Evolutionary conservation across 192 early-diverging fungal species (phyloP), one percentile per base, ranked within the genome.

Genomic region (Phycomyces blakesleeanus): DNA sequence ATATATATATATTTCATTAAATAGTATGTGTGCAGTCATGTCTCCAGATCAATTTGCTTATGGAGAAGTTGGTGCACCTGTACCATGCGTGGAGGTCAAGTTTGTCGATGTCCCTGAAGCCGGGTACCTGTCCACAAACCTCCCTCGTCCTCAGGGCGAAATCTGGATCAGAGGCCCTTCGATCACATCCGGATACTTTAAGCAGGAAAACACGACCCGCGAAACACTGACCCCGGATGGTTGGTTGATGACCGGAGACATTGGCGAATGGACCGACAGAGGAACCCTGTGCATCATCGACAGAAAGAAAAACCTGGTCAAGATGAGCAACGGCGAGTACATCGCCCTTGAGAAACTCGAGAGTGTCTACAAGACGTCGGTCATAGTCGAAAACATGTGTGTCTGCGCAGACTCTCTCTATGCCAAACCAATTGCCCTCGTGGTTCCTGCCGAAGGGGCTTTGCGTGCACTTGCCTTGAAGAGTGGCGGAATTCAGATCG

Each of bases 271-370:
- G 79, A 79, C 83, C 40, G 74, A 82, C 7, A 84, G 87, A 61
- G 91, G 91, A 5, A 83, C 85, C 16, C 61, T 94, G 22, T 62
- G 71, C 41, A 89, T 94, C 61, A 91, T 92, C 72, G 92, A 92
- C 69, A 73, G 91, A 22, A 78, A 85, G 68, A 93, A 93, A 80
- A 93, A 91, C 63, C 55, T 93, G 14, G 80, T 92, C 74, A 92
- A 91, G 72, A 64, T 89, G 53, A 73, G 82, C 9, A 81, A 89
- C 70, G 91, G 88, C 29, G 91, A 91, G 61, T 85, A 85, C 57
- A 85, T 93, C 64, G 81, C 81, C 1, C 29, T 82, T 1, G 79
- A 81, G n/a, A 81, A 76, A 29, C 59, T 76, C 18, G 79, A 81
- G 50, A 82, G 91, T 16, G 82, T 89, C 3, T 98, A 98, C 85